These are phyloP conservation scores for Dendrostoma leiphaemia DNA, from an alignment of 2,329 filamentous ascomycete genomes.

Conservation along the genomic window DNA sequence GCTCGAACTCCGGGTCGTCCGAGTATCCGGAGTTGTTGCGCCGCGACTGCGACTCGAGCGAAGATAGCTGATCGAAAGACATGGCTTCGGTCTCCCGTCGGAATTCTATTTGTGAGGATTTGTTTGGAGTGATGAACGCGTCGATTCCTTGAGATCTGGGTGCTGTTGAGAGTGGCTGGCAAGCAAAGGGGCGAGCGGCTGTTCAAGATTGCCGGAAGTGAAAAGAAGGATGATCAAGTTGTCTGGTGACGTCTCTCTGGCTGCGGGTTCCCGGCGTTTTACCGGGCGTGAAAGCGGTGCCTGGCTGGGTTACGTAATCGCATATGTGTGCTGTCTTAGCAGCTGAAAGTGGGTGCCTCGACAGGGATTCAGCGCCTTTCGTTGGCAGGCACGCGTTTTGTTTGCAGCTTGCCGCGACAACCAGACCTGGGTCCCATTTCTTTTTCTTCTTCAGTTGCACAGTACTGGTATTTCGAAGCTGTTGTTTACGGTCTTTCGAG, in stretches of 20 bases:
- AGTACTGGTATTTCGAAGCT: no score
- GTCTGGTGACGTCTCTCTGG: constrained; percentile 15
- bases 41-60: constrained; percentile 71
- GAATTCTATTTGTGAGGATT: not conserved
- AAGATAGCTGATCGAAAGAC: constrained; percentile 88
- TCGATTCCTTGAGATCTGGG: no score
- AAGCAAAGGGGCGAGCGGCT: not conserved
- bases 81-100: constrained; percentile 45
- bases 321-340: not conserved
- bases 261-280: not conserved
- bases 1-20: constrained; percentile 90
- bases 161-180: not conserved
- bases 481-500: constrained; percentile 15
- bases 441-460: no score
- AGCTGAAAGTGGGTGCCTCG: not conserved
- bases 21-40: constrained; percentile 59
- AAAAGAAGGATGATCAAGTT: not conserved
- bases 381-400: not conserved
- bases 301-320: constrained; percentile 7
- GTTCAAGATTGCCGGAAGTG: not conserved
- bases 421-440: not conserved
- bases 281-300: not conserved
- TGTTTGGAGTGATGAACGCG: not conserved
- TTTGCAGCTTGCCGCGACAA: not conserved
- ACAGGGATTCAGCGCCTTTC: not conserved